These are phyloP conservation scores for Bryoglossum gracile DNA, from an alignment of 495 filamentous ascomycete species.

Conservation along the genomic window DNA sequence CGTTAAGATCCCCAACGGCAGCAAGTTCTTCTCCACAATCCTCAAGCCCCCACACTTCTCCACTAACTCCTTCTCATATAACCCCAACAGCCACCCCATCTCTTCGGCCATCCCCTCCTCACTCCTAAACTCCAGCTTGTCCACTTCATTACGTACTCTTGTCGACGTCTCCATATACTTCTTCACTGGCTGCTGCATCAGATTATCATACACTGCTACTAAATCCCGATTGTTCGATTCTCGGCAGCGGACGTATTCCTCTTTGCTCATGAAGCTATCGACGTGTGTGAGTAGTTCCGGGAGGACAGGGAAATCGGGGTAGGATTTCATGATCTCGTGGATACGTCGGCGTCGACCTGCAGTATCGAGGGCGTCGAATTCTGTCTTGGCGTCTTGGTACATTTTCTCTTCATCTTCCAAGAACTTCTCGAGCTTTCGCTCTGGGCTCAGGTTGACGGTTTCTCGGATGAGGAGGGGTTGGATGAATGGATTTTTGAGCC, in stretches of 20 bases:
- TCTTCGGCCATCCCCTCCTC: constrained; percentile 27
- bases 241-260: constrained; percentile 39
- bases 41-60: constrained; percentile 42
- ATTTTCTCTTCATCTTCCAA: constrained; percentile 32
- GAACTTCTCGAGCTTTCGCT: constrained; percentile 29
- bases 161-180: constrained; percentile 3
- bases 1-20: constrained; percentile 46
- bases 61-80: constrained; percentile 45
- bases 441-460: constrained; percentile 26
- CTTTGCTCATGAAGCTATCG: constrained; percentile 37
- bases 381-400: constrained; percentile 31
- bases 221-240: constrained; percentile 29
- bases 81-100: constrained; percentile 42
- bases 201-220: constrained; percentile 21
- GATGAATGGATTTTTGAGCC: constrained; percentile 49
- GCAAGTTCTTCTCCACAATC: constrained; percentile 45
- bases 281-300: neutral
- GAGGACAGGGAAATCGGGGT: neutral
- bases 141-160: constrained; percentile 15
- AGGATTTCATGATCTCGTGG: neutral
- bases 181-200: neutral
- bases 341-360: constrained; percentile 8
- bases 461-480: constrained; percentile 34
- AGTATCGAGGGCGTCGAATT: constrained; percentile 24
- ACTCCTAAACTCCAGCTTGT: constrained; percentile 13